Percentiles rank a stretch among this genome's conserved stretches.
phyloP scores from a whole-genome alignment of 2,329 filamentous ascomycete genomes.

The Seiridium unicorne region DNA sequence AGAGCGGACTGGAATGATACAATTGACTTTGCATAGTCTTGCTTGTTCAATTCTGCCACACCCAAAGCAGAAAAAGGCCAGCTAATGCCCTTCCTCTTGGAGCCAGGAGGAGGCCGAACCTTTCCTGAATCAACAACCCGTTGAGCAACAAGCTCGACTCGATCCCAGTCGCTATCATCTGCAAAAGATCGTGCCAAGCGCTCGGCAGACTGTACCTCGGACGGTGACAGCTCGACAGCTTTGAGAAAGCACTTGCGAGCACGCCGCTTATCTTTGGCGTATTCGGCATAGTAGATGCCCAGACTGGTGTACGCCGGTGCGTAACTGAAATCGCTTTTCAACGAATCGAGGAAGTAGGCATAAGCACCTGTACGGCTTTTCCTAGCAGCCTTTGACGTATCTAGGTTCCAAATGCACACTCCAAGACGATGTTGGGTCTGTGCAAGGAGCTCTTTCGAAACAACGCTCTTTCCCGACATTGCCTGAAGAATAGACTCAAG shows the following conservation, averaged over 20 bases:
- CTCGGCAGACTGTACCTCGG: constrained; percentile 84
- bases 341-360: constrained; percentile 73
- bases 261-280: constrained; percentile 80
- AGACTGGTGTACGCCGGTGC: constrained; percentile 90
- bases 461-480: constrained; percentile 48
- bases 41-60: constrained; percentile 90
- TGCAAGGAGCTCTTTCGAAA: constrained; percentile 70
- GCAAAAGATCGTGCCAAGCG: constrained; percentile 84
- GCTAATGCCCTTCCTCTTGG: constrained; percentile 87
- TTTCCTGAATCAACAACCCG: constrained; percentile 94
- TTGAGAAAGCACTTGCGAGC: constrained; percentile 95
- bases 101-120: constrained; percentile 84
- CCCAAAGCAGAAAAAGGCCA: constrained; percentile 96
- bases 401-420: constrained; percentile 81
- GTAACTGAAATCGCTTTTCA: constrained; percentile 84
- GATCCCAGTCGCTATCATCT: constrained; percentile 90
- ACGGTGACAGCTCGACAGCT: constrained; percentile 86
- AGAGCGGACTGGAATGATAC: constrained; percentile 89
- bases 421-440: constrained; percentile 86
- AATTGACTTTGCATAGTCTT: constrained; percentile 85
- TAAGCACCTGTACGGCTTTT: constrained; percentile 84
- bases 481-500: constrained; percentile 66
- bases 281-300: constrained; percentile 88
- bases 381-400: constrained; percentile 70
- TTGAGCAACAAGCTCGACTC: constrained; percentile 88